Evolutionary conservation across 169 alveolate species (phyloP).

Genomic region (Toxoplasma gondii): DNA sequence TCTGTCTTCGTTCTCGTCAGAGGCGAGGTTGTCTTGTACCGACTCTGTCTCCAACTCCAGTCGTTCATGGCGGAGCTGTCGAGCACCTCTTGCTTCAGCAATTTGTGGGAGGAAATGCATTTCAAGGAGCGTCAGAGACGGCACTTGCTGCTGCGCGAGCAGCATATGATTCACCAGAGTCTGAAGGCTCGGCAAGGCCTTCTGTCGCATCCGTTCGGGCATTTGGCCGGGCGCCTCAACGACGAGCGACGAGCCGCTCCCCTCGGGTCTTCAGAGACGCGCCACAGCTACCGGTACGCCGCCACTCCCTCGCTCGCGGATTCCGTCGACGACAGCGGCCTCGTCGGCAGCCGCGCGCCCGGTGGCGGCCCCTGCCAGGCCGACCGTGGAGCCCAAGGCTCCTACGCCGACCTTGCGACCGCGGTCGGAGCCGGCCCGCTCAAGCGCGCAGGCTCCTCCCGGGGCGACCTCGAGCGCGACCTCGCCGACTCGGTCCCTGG

Average conservation of each 20-base stretch:
- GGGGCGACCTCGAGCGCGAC: neutral
- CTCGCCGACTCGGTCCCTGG: neutral
- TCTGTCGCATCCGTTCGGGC: neutral
- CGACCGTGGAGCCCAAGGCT: neutral
- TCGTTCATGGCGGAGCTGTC: neutral
- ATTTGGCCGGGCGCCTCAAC: too few species aligned
- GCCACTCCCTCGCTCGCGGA: neutral
- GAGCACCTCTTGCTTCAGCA: neutral
- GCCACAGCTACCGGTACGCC: neutral
- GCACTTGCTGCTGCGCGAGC: slow-evolving; percentile 19
- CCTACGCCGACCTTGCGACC: neutral
- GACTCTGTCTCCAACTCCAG: slow-evolving; percentile 39
- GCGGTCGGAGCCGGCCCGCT: neutral
- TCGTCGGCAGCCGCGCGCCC: neutral
- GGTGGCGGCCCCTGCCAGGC: neutral
- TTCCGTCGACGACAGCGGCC: neutral
- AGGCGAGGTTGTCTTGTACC: slow-evolving; percentile 26
- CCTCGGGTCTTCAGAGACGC: neutral
- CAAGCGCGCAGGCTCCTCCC: neutral
- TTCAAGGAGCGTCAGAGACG: slow-evolving; percentile 23
- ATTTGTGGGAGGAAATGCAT: slow-evolving; percentile 35
- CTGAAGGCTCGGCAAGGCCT: neutral
- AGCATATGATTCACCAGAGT: neutral
- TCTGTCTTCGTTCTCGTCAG: neutral
- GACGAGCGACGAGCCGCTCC: neutral